Evolutionary conservation across 2,329 filamentous ascomycete species (phyloP).

Genomic region (Blastomyces percursus): DNA sequence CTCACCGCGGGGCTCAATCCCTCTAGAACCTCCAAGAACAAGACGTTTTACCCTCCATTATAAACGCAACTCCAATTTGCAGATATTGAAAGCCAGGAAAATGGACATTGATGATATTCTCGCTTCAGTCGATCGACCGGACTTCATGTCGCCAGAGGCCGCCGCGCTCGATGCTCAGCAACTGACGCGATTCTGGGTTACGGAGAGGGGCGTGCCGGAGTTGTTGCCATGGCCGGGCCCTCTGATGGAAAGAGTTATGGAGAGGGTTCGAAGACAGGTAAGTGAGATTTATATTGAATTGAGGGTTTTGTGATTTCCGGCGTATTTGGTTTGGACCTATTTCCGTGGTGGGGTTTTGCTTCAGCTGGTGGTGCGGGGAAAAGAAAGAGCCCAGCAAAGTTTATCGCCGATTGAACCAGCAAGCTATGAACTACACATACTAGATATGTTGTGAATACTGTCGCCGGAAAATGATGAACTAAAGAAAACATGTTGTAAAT

Average conservation of each 20-base stretch:
- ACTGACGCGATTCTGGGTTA: slow-evolving; percentile 83
- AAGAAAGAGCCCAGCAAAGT: background rate
- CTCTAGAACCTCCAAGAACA: background rate
- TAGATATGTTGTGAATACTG: background rate
- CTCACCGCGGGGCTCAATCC: background rate
- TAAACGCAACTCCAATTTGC: background rate
- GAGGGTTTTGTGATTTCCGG: background rate
- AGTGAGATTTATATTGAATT: slow-evolving; percentile 1
- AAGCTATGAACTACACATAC: background rate
- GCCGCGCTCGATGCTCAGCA: slow-evolving; percentile 62
- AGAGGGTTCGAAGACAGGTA: slow-evolving; percentile 54
- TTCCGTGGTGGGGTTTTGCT: background rate
- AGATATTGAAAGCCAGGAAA: slow-evolving; percentile 12
- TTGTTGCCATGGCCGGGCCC: slow-evolving; percentile 67
- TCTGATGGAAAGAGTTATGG: slow-evolving; percentile 72
- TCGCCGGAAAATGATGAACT: background rate
- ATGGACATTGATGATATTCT: slow-evolving; percentile 70
- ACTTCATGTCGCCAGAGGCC: slow-evolving; percentile 32
- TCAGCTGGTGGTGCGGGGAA: background rate
- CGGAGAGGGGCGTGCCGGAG: slow-evolving; percentile 80
- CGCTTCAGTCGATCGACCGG: slow-evolving; percentile 55
- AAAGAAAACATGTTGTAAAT: background rate
- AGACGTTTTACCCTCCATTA: background rate
- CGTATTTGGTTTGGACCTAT: background rate
- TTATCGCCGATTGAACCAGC: background rate